These are phyloP conservation scores for Drechslerella coelobrocha DNA, from an alignment of 2,329 filamentous ascomycete species.

Conservation along the genomic window DNA sequence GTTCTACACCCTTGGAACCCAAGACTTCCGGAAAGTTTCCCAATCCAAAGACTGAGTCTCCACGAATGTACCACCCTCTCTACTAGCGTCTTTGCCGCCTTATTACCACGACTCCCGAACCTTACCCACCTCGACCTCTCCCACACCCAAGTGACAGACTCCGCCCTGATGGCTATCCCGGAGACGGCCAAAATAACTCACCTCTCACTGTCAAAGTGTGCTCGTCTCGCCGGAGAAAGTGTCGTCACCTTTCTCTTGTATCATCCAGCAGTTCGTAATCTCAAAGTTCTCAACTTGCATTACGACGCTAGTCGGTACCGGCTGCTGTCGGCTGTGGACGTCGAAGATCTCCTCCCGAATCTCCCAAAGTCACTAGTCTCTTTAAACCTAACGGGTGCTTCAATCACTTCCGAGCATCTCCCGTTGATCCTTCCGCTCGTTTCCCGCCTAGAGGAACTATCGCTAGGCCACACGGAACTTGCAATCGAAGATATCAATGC, in stretches of 20 bases:
- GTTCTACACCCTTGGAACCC: constrained; percentile 62
- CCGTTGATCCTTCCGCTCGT: constrained; percentile 69
- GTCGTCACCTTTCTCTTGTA: constrained; percentile 74
- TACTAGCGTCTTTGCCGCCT: constrained; percentile 69
- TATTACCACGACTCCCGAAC: constrained; percentile 73
- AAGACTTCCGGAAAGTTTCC: constrained; percentile 64
- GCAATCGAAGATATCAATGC: constrained; percentile 70
- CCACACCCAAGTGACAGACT: constrained; percentile 76
- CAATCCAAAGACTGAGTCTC: constrained; percentile 72
- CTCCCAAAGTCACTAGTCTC: constrained; percentile 74
- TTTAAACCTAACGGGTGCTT: constrained; percentile 76
- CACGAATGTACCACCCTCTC: constrained; percentile 79
- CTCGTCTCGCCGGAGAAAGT: constrained; percentile 69
- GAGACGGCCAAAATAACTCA: constrained; percentile 76
- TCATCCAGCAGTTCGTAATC: constrained; percentile 71
- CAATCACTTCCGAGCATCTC: constrained; percentile 71
- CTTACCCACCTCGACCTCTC: constrained; percentile 82
- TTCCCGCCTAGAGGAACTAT: constrained; percentile 77
- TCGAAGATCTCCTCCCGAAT: constrained; percentile 69
- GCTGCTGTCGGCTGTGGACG: constrained; percentile 70
- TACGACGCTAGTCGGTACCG: constrained; percentile 76
- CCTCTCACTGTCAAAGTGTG: constrained; percentile 78
- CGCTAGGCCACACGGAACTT: constrained; percentile 71
- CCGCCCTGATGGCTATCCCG: constrained; percentile 73
- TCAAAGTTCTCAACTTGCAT: constrained; percentile 76